Evolutionary conservation across 2,329 filamentous ascomycete genomes (phyloP).

Genomic region (Cytospora piceae): DNA sequence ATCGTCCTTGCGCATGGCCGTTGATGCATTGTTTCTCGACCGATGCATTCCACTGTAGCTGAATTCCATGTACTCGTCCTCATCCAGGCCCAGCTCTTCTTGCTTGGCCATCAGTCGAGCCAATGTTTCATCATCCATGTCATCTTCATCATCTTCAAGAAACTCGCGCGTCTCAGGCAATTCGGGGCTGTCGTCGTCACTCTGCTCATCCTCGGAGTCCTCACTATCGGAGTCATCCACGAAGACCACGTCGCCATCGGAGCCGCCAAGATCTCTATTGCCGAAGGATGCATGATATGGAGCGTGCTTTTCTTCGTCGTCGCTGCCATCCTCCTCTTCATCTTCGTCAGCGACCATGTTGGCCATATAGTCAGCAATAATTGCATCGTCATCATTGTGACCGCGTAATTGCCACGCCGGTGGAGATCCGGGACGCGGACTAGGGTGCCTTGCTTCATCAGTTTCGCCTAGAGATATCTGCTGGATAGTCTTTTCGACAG

Average conservation of each 20-base stretch:
- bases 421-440: conserved; percentile 13
- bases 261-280: conserved; percentile 49
- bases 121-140: conserved; percentile 63
- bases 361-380: conserved; percentile 71
- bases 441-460: conserved; percentile 6
- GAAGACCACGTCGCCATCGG: conserved; percentile 44
- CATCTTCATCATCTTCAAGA: conserved; percentile 45
- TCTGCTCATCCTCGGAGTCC: conserved; percentile 41
- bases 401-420: conserved; percentile 31
- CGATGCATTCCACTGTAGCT: conserved; percentile 2
- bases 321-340: conserved; percentile 32
- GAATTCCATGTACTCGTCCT: conserved; percentile 62
- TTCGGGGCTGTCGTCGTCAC: conserved; percentile 40
- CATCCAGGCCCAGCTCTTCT: conserved; percentile 64
- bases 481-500: conserved; percentile 27
- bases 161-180: conserved; percentile 34
- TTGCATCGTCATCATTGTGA: conserved; percentile 50
- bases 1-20: background rate
- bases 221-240: conserved; percentile 47
- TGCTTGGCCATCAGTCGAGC: conserved; percentile 64
- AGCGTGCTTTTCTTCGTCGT: conserved; percentile 35
- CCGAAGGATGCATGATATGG: conserved; percentile 35
- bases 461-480: conserved; percentile 20
- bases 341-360: conserved; percentile 59
- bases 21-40: conserved; percentile 16